Conservation (phyloP, 2,329 filamentous ascomycete species). For the Fusarium veterinarium region DNA sequence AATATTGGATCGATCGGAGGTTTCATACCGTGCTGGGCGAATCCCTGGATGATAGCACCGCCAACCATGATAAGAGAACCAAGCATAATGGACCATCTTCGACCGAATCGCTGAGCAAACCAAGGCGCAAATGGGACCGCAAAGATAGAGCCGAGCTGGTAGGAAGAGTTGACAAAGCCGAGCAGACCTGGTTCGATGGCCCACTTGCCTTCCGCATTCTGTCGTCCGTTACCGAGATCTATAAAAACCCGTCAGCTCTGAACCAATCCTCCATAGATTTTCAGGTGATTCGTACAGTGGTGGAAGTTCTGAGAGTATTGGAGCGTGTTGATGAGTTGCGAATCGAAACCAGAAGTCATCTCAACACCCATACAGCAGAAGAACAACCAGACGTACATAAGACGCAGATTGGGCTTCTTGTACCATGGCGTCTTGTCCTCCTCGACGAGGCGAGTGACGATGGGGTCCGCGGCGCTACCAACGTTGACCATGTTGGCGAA, state of each 20-base stretch:
- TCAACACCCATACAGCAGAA: slow-evolving; percentile 67
- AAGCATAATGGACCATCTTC: slow-evolving; percentile 64
- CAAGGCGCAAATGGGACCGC: slow-evolving; percentile 65
- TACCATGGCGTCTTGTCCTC: slow-evolving; percentile 59
- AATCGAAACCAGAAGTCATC: slow-evolving; percentile 68
- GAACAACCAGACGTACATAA: slow-evolving; percentile 63
- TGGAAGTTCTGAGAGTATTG: slow-evolving; percentile 54
- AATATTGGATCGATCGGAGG: rapidly evolving
- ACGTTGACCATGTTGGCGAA: slow-evolving; percentile 35
- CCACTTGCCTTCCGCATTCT: slow-evolving; percentile 29
- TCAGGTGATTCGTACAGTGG: slow-evolving; percentile 44
- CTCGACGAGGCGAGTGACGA: slow-evolving; percentile 49
- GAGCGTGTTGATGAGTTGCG: slow-evolving; percentile 56
- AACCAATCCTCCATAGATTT: rapidly evolving
- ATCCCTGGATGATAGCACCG: slow-evolving; percentile 66
- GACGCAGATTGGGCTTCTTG: slow-evolving; percentile 64
- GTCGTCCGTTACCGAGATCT: slow-evolving; percentile 34
- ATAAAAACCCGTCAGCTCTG: not conserved
- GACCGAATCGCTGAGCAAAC: slow-evolving; percentile 59
- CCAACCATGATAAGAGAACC: slow-evolving; percentile 66
- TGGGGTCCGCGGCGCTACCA: slow-evolving; percentile 32
- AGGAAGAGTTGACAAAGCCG: slow-evolving; percentile 65
- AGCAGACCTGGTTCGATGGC: slow-evolving; percentile 48
- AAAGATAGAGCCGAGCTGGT: slow-evolving; percentile 66
- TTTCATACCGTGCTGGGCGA: slow-evolving; percentile 54